Base-by-base conservation (phyloP, 352 stramenopile genomes). In the Plasmopara halstedii region DNA sequence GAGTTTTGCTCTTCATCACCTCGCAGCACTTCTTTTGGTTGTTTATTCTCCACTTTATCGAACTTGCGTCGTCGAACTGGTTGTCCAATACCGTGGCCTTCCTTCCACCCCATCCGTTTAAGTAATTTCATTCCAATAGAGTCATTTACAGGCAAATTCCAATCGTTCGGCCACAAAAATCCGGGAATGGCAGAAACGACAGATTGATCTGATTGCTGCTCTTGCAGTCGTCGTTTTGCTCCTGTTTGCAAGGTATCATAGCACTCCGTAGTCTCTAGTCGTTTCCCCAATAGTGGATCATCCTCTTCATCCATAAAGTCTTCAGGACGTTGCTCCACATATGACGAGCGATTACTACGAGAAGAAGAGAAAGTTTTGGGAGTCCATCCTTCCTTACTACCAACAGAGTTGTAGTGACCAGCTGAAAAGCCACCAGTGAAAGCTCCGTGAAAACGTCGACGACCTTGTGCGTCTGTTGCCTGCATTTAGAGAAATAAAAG, bases 261-360 rank as follows among this genome's bases (percentile, higher is more conserved):
- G 40, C 66, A 58, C 40, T 74, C 67, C 1, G 69, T 65, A 6
- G 70, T 86, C 61, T 88, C 76, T 25, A 94, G 66, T 37, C 73
- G 68, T 34, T 83, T 77, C 14, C 88, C 83, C 4, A 93, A 68
- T 11, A 97, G 60, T 8, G 87, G 83, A 36, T 95, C 87, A 57
- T 97, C 89, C 4, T 97, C 89, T 27, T 94, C 83, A 50, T 97
- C 89, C 86, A 97, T 96, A 38, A 96, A 97, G 61, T 97, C 89
- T 65, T 96, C 85, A 2, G 85, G 63, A 23, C 73, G 72, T 43
- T 95, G 83, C 29, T 73, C 45, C 13, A 71, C 40, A 4, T 56
- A 44, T 6, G 57, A 48, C n/a, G 58, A 53, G 23, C 66, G 67
- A 45, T 56, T 57, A 4, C 42, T 17, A 15, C 87, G 71, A 15